These are phyloP conservation scores for Mucor saturninus DNA, from an alignment of 371 early-diverging fungal species.

Conservation along the genomic window DNA sequence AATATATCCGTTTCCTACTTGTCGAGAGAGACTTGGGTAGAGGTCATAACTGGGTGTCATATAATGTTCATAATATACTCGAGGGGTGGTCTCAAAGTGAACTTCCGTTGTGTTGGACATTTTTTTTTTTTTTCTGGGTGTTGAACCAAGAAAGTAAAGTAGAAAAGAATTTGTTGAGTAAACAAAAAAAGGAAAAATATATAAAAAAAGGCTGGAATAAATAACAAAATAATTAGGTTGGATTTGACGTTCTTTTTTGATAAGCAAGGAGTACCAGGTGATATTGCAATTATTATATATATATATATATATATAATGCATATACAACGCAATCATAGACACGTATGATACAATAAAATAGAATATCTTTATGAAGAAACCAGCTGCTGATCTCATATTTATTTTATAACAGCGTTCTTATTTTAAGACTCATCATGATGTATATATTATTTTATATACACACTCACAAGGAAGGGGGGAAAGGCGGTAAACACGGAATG, in stretches of 20 bases:
- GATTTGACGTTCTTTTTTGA: conserved; percentile 12
- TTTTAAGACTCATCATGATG: background rate
- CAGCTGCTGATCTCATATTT: background rate
- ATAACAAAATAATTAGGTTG: conserved; percentile 3
- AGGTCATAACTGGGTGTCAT: conserved; percentile 45
- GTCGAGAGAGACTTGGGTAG: conserved; percentile 45
- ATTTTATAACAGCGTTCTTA: background rate
- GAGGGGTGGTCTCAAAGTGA: conserved; percentile 45
- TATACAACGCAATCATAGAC: background rate
- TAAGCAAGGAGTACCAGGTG: conserved; percentile 8
- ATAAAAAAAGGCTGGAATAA: conserved; percentile 8
- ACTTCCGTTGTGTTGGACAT: conserved; percentile 22
- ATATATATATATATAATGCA: background rate
- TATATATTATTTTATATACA: too few relatives aligned
- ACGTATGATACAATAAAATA: background rate
- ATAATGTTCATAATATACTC: conserved; percentile 46
- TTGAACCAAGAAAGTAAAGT: conserved; percentile 21
- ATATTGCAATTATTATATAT: conserved; percentile 7
- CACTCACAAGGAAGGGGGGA: background rate
- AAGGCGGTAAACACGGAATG: background rate
- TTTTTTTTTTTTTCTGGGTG: conserved; percentile 15
- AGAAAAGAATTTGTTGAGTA: conserved; percentile 12
- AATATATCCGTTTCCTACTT: conserved; percentile 42
- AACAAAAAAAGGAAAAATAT: conserved; percentile 9
- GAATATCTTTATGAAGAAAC: background rate